Conservation (phyloP, 805 yeast genomes). For the Sugiyamaella floridensis region DNA sequence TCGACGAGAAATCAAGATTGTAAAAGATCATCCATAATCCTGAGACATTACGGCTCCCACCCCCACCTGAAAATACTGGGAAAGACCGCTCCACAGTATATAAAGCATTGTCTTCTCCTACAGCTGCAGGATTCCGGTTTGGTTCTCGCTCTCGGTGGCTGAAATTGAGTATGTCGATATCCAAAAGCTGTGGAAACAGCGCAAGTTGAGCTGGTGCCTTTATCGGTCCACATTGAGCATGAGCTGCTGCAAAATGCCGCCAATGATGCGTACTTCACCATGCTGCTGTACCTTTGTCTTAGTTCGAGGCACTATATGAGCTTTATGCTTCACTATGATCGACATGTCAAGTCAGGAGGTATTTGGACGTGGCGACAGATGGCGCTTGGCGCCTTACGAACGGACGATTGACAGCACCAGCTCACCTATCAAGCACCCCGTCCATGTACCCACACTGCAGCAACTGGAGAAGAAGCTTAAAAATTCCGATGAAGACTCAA, state of each 20-base stretch:
- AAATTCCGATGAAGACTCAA: too few species aligned
- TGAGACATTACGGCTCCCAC: too few species aligned
- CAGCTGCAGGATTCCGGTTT: conserved; percentile 38
- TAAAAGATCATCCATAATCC: too few species aligned
- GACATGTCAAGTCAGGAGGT: neutral
- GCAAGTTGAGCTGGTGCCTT: conserved; percentile 38
- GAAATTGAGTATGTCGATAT: conserved; percentile 35
- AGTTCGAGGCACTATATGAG: neutral
- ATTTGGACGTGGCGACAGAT: neutral
- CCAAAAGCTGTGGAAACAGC: conserved; percentile 16
- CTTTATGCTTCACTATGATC: neutral
- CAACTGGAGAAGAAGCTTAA: too few species aligned
- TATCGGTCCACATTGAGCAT: conserved; percentile 46
- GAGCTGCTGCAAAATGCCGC: conserved; percentile 63
- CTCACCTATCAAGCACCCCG: neutral
- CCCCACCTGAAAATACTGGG: too few species aligned
- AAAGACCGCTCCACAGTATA: too few species aligned
- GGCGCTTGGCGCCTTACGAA: neutral
- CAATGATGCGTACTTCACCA: conserved; percentile 61
- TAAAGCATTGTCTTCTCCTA: too few species aligned
- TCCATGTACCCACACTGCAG: neutral
- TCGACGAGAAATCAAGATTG: too few species aligned
- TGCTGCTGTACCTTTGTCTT: conserved; percentile 22
- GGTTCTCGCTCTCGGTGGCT: neutral
- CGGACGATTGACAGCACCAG: neutral